These are phyloP conservation scores for Elsinoe ampelina DNA, from an alignment of 2,329 filamentous ascomycete species.

Conservation along the genomic window DNA sequence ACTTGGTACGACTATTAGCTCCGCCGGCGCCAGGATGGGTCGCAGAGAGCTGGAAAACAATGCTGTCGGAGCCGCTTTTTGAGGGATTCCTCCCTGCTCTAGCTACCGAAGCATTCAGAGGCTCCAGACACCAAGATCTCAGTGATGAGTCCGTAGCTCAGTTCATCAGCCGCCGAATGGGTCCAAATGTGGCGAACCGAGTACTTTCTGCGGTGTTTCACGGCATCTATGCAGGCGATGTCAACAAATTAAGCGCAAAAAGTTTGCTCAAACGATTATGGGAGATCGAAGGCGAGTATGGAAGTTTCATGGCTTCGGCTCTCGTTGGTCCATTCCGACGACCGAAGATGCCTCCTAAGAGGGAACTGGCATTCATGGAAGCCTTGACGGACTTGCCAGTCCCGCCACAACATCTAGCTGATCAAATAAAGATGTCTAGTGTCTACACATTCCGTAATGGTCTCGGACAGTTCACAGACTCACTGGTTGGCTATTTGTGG, in stretches of 20 bases:
- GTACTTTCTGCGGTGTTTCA: constrained; percentile 67
- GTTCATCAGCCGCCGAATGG: constrained; percentile 51
- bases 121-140: constrained; percentile 28
- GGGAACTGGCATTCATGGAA: constrained; percentile 1
- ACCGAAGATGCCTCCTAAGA: constrained; percentile 24
- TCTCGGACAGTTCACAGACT: constrained; percentile 31
- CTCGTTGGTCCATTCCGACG: constrained; percentile 25
- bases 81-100: constrained; percentile 34
- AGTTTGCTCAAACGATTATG: constrained; percentile 47
- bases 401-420: constrained; percentile 1
- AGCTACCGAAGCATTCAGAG: constrained; percentile 26
- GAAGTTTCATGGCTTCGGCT: constrained; percentile 29
- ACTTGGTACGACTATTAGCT: constrained; percentile 56
- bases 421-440: constrained; percentile 24
- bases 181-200: constrained; percentile 55
- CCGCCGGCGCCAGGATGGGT: constrained; percentile 29
- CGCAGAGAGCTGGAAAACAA: constrained; percentile 23
- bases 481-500: constrained; percentile 29
- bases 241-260: constrained; percentile 67
- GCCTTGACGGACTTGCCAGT: constrained; percentile 5
- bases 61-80: constrained; percentile 50
- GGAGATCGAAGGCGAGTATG: constrained; percentile 40
- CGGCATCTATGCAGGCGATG: constrained; percentile 87
- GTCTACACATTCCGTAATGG: constrained; percentile 39
- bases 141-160: constrained; percentile 63